Evolutionary conservation across 2,329 filamentous ascomycete genomes (phyloP), one percentile per base, ranked within the genome.

Genomic region (Hymenoscyphus fructigenus): DNA sequence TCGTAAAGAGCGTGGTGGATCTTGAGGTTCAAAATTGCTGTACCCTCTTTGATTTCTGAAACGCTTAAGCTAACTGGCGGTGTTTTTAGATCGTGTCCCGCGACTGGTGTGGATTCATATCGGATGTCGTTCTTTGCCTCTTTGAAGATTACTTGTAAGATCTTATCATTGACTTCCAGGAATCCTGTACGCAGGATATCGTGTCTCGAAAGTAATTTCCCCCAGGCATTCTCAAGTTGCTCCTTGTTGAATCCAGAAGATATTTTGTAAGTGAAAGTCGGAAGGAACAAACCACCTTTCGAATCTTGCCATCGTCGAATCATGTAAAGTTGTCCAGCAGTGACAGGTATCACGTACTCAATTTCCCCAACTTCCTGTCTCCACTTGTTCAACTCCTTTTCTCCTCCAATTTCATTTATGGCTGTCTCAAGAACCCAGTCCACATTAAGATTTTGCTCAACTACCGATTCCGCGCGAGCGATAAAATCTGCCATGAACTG

Each of bases 1-100:
- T 97, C 94, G 73, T 97, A 98, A 0, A 97, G 81, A 0, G 91
- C 91, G 75, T 98, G 93, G 68, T 97, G 93, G 4, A 97, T 88
- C 29, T 81, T 81, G 5, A 92, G 79, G 1, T 83, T 68, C 9
- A 76, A 29, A 0, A n/a, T 58, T 10, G 57, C 28, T 5, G 36
- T n/a, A 5, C 44, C 15, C 9, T 56, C 28, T 3, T 60, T 65
- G 0, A 5, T 15, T 14, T 67, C 60, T 12, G 70, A 64, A 10
- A 76, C 65, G 15, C 69, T 65, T 17, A 76, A 59, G 57, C 64
- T 67, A 3, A 75, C 9, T 1, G 74, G 75, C 20, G 71, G 72
- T 9, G 59, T 36, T 57, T 57, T 64, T 14, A 74, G 61, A 23
- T 71, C 55, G 7, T 6, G 12, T 3, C n/a, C 63, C 1, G 15